Base-by-base conservation (phyloP, 202 grass and related monocot genomes). In the Brachypodium distachyon region DNA sequence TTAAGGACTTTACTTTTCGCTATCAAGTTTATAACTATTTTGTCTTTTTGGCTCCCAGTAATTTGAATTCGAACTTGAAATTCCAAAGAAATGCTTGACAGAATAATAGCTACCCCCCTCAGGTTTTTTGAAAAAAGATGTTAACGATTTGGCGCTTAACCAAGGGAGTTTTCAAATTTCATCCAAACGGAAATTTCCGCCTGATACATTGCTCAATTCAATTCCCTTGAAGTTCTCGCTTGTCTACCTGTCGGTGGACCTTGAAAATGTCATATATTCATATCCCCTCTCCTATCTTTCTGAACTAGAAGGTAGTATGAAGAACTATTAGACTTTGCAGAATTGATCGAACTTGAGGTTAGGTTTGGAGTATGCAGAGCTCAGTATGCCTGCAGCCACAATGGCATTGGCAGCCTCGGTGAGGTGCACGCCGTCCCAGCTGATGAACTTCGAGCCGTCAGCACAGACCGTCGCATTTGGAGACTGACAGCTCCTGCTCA, bases 381-480 rank as follows among this genome's bases (percentile, higher is more conserved):
- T 91, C 42, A 97, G 68, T 87, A 94, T 97, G 40, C 44, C 81
- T 3, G 79, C 64, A n/a, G 94, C 86, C 23, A 89, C 84, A 5
- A 44, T 18, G n/a, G 53, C 75, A n/a, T 97, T 97, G 34, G 94
- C 88, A 1, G 91, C 84, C 55, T 97, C 81, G 0, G 94, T 91
- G 14, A 93, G 90, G 68, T 97, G 94, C 66, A 93, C 85, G 5
- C 94, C 91, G 56, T 97, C 94, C 94, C 94, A 97, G 73, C 84
- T 93, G 61, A 97, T 25, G 8, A 80, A 89, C 75, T 90, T 91
- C 2, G 86, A 83, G 34, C 90, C 88, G 1, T 87, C 71, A 0
- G 73, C 56, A 26, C 91, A 94, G 16, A 87, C 88, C 0, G 29
- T 65, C 12, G 70, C 78, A 46, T 71, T 54, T 1, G 61, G 40